Conservation (phyloP, 805 yeast genomes). For the Cyberlindnera mycetangii region DNA sequence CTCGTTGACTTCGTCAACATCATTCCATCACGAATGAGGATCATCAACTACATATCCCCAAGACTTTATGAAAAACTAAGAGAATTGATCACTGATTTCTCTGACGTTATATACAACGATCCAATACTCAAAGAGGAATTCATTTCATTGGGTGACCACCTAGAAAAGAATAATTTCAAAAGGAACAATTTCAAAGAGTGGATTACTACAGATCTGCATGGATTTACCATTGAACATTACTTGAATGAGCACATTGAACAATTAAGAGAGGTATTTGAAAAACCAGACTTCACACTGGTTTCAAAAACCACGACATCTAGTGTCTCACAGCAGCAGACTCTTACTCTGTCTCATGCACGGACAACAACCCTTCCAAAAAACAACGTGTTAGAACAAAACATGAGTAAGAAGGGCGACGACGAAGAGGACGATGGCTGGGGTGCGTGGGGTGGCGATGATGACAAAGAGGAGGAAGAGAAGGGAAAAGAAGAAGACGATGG, state of each 20-base stretch:
- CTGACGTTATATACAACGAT: constrained; percentile 17
- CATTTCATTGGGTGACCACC: constrained; percentile 18
- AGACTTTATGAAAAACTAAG: constrained; percentile 24
- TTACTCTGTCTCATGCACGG: too few species aligned
- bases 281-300: constrained; percentile 8
- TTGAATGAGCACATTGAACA: constrained; percentile 21
- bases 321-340: not conserved
- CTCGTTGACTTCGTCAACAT: constrained; percentile 20
- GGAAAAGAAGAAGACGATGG: constrained; percentile 14
- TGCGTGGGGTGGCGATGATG: constrained; percentile 29
- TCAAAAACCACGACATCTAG: not conserved
- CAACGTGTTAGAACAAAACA: too few species aligned
- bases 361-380: too few species aligned
- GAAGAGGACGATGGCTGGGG: constrained; percentile 25
- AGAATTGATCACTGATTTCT: constrained; percentile 17
- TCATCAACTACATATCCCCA: constrained; percentile 23
- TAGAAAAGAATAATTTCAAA: constrained; percentile 16
- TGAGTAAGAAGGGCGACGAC: not conserved
- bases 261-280: constrained; percentile 14
- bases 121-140: constrained; percentile 12
- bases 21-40: constrained; percentile 15
- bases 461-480: constrained; percentile 3
- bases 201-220: constrained; percentile 23
- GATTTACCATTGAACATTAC: constrained; percentile 22
- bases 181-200: constrained; percentile 23